phyloP scores from a whole-genome alignment of 441 rosid genomes.

The Hura crepitans region DNA sequence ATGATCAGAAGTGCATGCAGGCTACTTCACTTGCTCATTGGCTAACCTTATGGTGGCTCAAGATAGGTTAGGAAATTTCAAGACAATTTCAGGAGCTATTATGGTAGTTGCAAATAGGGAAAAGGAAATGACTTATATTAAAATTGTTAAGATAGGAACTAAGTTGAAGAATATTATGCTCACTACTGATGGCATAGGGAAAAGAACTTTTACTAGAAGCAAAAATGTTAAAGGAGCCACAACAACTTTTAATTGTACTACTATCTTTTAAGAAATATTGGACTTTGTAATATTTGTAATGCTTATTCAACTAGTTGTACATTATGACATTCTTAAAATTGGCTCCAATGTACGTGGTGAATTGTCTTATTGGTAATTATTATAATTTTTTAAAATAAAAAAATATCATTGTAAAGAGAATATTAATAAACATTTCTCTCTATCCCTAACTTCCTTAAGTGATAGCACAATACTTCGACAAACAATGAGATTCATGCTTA shows the following conservation, averaged over 20 bases:
- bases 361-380: background rate
- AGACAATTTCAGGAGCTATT: slow-evolving; percentile 58
- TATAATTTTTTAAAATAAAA: background rate
- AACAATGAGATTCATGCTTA: too few relatives aligned
- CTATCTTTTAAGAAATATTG: slow-evolving; percentile 76
- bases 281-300: too few relatives aligned
- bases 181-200: slow-evolving; percentile 65
- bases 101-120: slow-evolving; percentile 42
- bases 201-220: slow-evolving; percentile 70
- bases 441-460: background rate
- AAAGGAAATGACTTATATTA: slow-evolving; percentile 53
- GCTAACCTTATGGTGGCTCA: slow-evolving; percentile 66
- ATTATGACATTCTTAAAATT: too few relatives aligned
- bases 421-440: background rate
- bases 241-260: slow-evolving; percentile 81
- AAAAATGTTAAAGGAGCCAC: slow-evolving; percentile 60
- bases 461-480: background rate
- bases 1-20: slow-evolving; percentile 57
- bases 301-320: background rate
- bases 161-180: slow-evolving; percentile 61
- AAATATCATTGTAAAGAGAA: background rate
- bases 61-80: slow-evolving; percentile 62
- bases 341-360: too few relatives aligned
- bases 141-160: slow-evolving; percentile 42
- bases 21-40: slow-evolving; percentile 26